Conservation (phyloP, 345 rosid genomes). For the Carallia brachiata region DNA sequence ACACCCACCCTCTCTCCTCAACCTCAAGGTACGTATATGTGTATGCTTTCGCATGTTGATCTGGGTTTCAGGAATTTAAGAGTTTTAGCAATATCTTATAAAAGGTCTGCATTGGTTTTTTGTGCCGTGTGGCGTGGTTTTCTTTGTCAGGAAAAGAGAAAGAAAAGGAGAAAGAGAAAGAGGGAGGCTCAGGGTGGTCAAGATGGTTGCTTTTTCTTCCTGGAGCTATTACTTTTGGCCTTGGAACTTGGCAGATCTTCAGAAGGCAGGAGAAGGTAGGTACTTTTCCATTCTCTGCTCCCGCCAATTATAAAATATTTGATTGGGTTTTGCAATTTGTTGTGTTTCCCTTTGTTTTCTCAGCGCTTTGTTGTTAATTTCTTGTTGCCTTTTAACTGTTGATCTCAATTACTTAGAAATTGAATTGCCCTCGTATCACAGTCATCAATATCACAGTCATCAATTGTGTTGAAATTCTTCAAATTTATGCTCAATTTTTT, state of each 20-base stretch:
- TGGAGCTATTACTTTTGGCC: slow-evolving; percentile 89
- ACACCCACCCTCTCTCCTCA: slow-evolving; percentile 30
- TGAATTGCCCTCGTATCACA: not conserved
- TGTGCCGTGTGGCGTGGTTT: not conserved
- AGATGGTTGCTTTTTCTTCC: slow-evolving; percentile 75
- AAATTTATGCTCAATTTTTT: not conserved
- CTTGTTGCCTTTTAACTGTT: too few relatives aligned
- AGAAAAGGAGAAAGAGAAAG: slow-evolving; percentile 27
- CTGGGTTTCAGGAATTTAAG: not conserved
- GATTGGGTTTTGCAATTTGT: not conserved
- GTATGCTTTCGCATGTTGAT: not conserved
- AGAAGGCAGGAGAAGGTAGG: slow-evolving; percentile 90
- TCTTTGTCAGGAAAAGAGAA: not conserved
- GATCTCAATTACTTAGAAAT: not conserved
- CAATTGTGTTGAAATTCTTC: not conserved
- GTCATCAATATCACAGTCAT: too few relatives aligned
- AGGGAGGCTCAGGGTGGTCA: slow-evolving; percentile 52
- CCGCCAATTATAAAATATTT: not conserved
- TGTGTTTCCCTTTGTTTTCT: not conserved
- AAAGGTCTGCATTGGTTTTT: not conserved
- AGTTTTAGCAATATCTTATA: not conserved
- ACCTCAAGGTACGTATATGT: slow-evolving; percentile 37
- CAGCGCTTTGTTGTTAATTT: not conserved
- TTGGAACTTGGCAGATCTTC: slow-evolving; percentile 95
- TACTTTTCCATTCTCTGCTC: not conserved